phyloP scores from a whole-genome alignment of 106 monocot species.

The Alisma plantagoaquatica region DNA sequence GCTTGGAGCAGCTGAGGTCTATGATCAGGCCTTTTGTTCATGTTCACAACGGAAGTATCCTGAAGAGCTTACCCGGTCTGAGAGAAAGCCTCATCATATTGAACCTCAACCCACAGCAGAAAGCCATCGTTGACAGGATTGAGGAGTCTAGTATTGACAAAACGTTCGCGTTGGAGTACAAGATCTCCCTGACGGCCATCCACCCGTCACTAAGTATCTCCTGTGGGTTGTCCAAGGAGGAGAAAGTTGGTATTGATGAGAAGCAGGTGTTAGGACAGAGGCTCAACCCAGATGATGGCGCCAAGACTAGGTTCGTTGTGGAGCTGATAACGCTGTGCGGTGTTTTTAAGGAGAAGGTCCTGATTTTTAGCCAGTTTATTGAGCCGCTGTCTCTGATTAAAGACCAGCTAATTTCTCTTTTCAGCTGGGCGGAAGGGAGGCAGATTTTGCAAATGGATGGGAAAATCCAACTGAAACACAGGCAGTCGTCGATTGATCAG shows the following conservation, averaged over 20 bases:
- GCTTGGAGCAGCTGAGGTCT: constrained; percentile 21
- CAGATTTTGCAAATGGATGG: constrained; percentile 57
- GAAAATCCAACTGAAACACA: constrained; percentile 10
- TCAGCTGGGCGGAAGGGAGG: constrained; percentile 45
- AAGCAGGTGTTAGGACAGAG: constrained; percentile 11
- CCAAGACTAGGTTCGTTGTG: constrained; percentile 63
- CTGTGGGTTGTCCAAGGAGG: constrained; percentile 22
- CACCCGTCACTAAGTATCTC: constrained; percentile 39
- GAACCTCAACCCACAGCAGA: constrained; percentile 37
- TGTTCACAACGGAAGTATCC: constrained; percentile 45
- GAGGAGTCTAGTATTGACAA: not conserved
- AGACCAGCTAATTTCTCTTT: constrained; percentile 30
- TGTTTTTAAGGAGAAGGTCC: constrained; percentile 42
- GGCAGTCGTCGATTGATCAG: constrained; percentile 30
- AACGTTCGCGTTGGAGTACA: constrained; percentile 25
- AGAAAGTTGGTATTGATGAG: constrained; percentile 14
- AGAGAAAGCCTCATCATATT: constrained; percentile 43
- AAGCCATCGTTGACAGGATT: constrained; percentile 19
- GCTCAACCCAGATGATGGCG: constrained; percentile 39
- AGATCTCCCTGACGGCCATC: constrained; percentile 18
- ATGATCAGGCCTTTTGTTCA: constrained; percentile 55
- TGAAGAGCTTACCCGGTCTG: constrained; percentile 45
- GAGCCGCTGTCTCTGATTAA: constrained; percentile 45
- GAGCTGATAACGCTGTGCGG: constrained; percentile 42
- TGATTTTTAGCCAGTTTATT: constrained; percentile 65